phyloP scores from a whole-genome alignment of 768 basidiomycete genomes.

The Suillus sp. region DNA sequence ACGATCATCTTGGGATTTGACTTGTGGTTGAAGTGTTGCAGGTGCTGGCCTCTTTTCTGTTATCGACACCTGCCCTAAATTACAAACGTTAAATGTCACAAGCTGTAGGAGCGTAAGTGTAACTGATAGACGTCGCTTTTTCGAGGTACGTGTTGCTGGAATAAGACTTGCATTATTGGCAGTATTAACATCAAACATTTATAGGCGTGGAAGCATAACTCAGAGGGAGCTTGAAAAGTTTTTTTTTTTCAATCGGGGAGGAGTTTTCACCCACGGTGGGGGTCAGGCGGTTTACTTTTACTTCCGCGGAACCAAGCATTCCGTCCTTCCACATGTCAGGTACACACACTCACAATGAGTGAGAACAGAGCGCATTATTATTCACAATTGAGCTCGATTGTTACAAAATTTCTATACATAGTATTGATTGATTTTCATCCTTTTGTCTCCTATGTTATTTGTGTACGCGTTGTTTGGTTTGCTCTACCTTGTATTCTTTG shows the following conservation, averaged over 20 bases:
- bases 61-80: conserved; percentile 54
- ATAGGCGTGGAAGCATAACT: conserved; percentile 31
- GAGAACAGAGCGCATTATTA: not conserved
- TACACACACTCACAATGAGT: not conserved
- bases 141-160: conserved; percentile 47
- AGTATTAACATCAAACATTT: conserved; percentile 1
- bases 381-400: not conserved
- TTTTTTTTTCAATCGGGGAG: too few relatives aligned
- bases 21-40: conserved; percentile 26
- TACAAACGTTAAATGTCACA: conserved; percentile 62
- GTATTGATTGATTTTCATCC: not conserved
- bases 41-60: conserved; percentile 57
- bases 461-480: conserved; percentile 20
- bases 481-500: conserved; percentile 8
- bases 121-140: conserved; percentile 62
- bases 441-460: conserved; percentile 13
- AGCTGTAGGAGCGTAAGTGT: conserved; percentile 66
- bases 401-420: not conserved
- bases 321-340: not conserved
- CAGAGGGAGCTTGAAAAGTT: not conserved
- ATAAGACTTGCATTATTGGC: not conserved
- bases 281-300: not conserved
- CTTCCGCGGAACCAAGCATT: not conserved
- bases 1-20: not conserved
- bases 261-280: not conserved